Conservation (phyloP, 1,139 yeast genomes). For the Debaryomyces robertsiae region DNA sequence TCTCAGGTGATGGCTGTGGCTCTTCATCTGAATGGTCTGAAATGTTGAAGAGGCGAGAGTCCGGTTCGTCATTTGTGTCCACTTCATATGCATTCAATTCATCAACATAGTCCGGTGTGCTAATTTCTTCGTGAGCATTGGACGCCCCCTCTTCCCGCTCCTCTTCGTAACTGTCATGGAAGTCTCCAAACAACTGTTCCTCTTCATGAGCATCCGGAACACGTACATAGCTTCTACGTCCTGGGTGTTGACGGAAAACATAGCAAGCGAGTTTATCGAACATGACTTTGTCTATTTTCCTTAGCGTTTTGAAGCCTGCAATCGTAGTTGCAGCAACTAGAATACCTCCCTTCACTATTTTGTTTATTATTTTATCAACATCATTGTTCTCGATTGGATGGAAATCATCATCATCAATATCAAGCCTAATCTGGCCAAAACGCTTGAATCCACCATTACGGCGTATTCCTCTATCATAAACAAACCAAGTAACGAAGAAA, state of each 20-base stretch:
- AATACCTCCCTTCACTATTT: constrained; percentile 63
- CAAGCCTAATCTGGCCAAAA: constrained; percentile 85
- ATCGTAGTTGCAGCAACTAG: constrained; percentile 48
- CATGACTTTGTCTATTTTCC: constrained; percentile 37
- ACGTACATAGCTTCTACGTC: constrained; percentile 45
- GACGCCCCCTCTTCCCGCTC: constrained; percentile 41
- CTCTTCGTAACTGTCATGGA: constrained; percentile 50
- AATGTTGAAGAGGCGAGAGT: constrained; percentile 40
- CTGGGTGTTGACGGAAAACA: constrained; percentile 43
- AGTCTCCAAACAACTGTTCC: constrained; percentile 53
- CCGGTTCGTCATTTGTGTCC: constrained; percentile 18
- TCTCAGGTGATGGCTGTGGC: constrained; percentile 3
- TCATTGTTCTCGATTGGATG: constrained; percentile 65
- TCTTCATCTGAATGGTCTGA: constrained; percentile 42
- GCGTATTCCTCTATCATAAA: constrained; percentile 78
- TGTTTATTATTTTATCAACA: constrained; percentile 65
- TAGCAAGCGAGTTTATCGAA: constrained; percentile 39
- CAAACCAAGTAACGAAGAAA: constrained; percentile 63
- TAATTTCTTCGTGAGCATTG: constrained; percentile 16
- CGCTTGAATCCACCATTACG: constrained; percentile 80
- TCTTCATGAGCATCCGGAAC: constrained; percentile 50
- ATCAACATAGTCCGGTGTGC: constrained; percentile 15
- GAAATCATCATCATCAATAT: constrained; percentile 67
- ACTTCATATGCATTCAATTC: constrained; percentile 4
- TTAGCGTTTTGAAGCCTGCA: constrained; percentile 42